Percentiles rank a stretch among this genome's conserved stretches.
phyloP scores from a whole-genome alignment of 805 yeast species.

The Pichia phayaonensis region DNA sequence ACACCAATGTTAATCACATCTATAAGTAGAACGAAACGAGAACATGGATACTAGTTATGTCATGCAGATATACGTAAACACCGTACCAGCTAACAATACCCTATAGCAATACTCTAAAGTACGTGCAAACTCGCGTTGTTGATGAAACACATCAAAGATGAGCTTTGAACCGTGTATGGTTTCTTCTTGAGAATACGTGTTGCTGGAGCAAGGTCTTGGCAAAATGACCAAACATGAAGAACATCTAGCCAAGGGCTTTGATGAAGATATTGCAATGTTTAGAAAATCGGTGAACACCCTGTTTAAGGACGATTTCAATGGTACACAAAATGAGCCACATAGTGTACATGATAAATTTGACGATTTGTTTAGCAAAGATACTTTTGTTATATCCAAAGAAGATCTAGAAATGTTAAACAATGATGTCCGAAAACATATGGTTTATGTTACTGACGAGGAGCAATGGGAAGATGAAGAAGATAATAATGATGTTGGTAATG shows the following conservation, averaged over 20 bases:
- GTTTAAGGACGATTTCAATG: not conserved
- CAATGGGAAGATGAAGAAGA: not conserved
- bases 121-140: too few species aligned
- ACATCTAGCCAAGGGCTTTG: not conserved
- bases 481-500: not conserved
- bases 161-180: not conserved
- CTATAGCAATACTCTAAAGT: too few species aligned
- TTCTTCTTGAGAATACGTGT: not conserved
- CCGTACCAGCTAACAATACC: too few species aligned
- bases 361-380: constrained; percentile 1
- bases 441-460: not conserved
- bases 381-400: constrained; percentile 2
- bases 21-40: too few species aligned
- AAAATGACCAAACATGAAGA: not conserved
- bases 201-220: not conserved
- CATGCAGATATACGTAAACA: too few species aligned
- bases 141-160: not conserved
- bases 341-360: not conserved
- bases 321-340: not conserved
- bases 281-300: not conserved
- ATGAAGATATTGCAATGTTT: not conserved
- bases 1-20: too few species aligned
- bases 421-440: constrained; percentile 2
- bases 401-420: constrained; percentile 1
- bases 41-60: too few species aligned